These are phyloP conservation scores for Euphorbia schlechtendalii DNA, from an alignment of 441 rosid genomes.

Conservation along the genomic window DNA sequence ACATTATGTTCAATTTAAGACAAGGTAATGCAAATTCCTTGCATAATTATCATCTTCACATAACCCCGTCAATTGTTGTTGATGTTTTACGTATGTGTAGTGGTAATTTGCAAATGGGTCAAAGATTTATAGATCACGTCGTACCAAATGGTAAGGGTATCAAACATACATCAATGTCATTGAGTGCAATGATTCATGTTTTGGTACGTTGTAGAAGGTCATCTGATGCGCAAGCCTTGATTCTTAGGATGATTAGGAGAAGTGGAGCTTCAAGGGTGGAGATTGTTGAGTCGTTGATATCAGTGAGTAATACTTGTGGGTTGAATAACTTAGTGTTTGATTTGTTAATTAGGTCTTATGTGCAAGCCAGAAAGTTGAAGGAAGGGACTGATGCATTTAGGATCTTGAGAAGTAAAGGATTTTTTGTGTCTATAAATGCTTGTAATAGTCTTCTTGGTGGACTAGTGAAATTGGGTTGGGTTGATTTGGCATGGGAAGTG, in stretches of 20 bases:
- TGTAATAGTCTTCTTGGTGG: constrained; percentile 82
- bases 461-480: constrained; percentile 69
- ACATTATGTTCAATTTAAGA: constrained; percentile 45
- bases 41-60: constrained; percentile 26
- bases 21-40: constrained; percentile 38
- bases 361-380: constrained; percentile 66
- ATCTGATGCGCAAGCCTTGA: constrained; percentile 64
- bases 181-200: constrained; percentile 64
- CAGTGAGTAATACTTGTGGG: constrained; percentile 26
- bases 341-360: constrained; percentile 67
- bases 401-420: constrained; percentile 42
- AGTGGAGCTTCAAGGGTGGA: constrained; percentile 57
- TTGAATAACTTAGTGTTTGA: constrained; percentile 48
- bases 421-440: constrained; percentile 49
- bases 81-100: constrained; percentile 53
- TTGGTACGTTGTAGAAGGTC: constrained; percentile 50
- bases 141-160: constrained; percentile 28
- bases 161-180: constrained; percentile 50
- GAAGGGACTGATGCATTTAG: constrained; percentile 63
- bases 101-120: constrained; percentile 40
- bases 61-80: constrained; percentile 41
- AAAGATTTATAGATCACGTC: constrained; percentile 40
- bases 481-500: constrained; percentile 67
- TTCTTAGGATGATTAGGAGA: constrained; percentile 74
- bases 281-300: constrained; percentile 48